Percentiles rank a stretch among this genome's conserved stretches.
These are phyloP conservation scores for Isatis tinctoria DNA, from an alignment of 345 rosid genomes.

Conservation along the genomic window DNA sequence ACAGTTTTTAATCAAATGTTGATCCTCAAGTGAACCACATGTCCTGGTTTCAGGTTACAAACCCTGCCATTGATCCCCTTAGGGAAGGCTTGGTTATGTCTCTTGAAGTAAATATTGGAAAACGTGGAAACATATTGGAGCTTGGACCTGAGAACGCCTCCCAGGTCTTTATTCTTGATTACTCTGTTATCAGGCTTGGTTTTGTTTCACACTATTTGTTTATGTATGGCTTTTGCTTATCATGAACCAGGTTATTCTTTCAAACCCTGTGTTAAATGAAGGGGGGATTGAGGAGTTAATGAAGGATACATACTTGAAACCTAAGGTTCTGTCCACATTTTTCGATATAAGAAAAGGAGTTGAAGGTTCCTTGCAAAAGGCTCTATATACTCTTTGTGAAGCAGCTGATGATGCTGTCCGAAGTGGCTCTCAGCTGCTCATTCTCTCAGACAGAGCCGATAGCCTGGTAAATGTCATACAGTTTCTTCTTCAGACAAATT, in stretches of 20 bases:
- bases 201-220: neutral
- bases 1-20: neutral
- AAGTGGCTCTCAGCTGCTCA: slow-evolving; percentile 89
- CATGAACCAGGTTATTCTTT: slow-evolving; percentile 59
- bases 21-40: neutral
- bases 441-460: slow-evolving; percentile 83
- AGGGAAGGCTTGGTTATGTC: slow-evolving; percentile 99
- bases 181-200: neutral
- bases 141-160: slow-evolving; percentile 93
- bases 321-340: slow-evolving; percentile 64
- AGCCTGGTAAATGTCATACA: slow-evolving; percentile 47
- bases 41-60: slow-evolving; percentile 65
- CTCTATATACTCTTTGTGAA: slow-evolving; percentile 69
- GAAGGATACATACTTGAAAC: slow-evolving; percentile 64
- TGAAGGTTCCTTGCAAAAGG: slow-evolving; percentile 86
- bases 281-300: slow-evolving; percentile 77
- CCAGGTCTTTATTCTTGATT: slow-evolving; percentile 46
- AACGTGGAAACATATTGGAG: slow-evolving; percentile 89
- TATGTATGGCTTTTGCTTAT: slow-evolving; percentile 1
- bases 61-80: slow-evolving; percentile 98
- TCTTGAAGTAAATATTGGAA: slow-evolving; percentile 91
- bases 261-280: slow-evolving; percentile 88
- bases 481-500: neutral
- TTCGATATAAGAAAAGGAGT: slow-evolving; percentile 89
- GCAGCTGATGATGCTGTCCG: slow-evolving; percentile 98